Percentiles rank a stretch among this genome's conserved stretches.
phyloP scores from a whole-genome alignment of 441 rosid genomes.

The Lagerstroemia fauriei region DNA sequence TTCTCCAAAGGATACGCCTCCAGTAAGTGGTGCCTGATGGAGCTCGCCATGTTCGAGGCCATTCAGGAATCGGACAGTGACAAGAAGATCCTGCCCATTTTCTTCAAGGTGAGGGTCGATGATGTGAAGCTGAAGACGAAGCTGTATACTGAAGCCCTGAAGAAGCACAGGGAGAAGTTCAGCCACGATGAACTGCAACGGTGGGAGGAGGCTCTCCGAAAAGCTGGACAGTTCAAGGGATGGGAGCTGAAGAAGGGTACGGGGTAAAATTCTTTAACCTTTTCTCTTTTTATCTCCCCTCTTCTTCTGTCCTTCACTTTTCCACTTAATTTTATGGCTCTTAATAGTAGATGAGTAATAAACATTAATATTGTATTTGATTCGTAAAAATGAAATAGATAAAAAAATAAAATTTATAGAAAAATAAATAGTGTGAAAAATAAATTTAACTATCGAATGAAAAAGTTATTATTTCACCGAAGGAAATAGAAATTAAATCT shows the following conservation, averaged over 20 bases:
- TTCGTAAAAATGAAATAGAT: no score
- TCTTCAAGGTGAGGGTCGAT: not conserved
- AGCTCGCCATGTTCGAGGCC: not conserved
- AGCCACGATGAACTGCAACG: not conserved
- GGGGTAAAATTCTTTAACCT: not conserved
- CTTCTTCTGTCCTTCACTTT: not conserved
- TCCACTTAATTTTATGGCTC: no score
- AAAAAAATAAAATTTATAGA: no score
- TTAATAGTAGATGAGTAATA: no score
- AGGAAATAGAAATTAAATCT: no score
- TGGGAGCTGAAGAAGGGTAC: not conserved
- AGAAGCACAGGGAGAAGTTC: not conserved
- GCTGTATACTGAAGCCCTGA: not conserved
- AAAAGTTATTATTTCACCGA: no score
- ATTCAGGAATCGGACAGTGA: not conserved
- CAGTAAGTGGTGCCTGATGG: slow-evolving; percentile 9
- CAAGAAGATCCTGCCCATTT: slow-evolving; percentile 6
- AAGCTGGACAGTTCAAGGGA: not conserved
- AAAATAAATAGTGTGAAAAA: no score
- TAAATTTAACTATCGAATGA: no score
- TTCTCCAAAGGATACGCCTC: not conserved
- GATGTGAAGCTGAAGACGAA: slow-evolving; percentile 3
- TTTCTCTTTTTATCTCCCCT: not conserved
- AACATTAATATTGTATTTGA: no score
- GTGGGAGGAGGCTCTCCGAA: not conserved